A percentile compares a stretch with the other conserved stretches of the same genome.
phyloP scores from a whole-genome alignment of 2,329 filamentous ascomycete genomes.

The Aspergillus fructus region DNA sequence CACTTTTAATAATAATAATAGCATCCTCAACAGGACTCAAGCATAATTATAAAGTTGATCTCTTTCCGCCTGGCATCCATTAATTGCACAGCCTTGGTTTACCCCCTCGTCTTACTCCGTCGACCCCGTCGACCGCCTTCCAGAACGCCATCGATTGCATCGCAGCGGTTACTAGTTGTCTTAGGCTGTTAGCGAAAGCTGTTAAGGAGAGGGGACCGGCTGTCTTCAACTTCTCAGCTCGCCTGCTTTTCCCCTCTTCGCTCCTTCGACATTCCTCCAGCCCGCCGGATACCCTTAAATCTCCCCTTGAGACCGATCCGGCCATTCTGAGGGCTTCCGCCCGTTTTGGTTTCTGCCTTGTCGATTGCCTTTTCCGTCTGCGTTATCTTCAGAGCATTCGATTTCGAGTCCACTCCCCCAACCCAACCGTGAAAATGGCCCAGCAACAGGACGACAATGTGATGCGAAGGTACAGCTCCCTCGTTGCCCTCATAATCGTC shows the following conservation, averaged over 20 bases:
- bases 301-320: neutral
- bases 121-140: slow-evolving; percentile 27
- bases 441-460: slow-evolving; percentile 44
- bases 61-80: neutral
- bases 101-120: slow-evolving; percentile 11
- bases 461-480: slow-evolving; percentile 55
- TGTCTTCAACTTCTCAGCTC: slow-evolving; percentile 5
- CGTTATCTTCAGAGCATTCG: slow-evolving; percentile 12
- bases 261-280: neutral
- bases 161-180: neutral
- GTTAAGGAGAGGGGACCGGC: slow-evolving; percentile 18
- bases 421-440: slow-evolving; percentile 30
- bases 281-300: slow-evolving; percentile 1
- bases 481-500: neutral
- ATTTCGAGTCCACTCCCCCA: neutral
- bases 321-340: slow-evolving; percentile 7
- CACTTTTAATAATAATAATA: slow-evolving; percentile 4
- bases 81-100: slow-evolving; percentile 20
- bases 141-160: slow-evolving; percentile 14
- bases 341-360: slow-evolving; percentile 13
- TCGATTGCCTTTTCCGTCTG: slow-evolving; percentile 10
- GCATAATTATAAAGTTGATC: neutral
- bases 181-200: slow-evolving; percentile 10
- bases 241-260: slow-evolving; percentile 4
- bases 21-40: neutral